These are phyloP conservation scores for Orychophragmus violaceus DNA, from an alignment of 345 rosid genomes.

Conservation along the genomic window DNA sequence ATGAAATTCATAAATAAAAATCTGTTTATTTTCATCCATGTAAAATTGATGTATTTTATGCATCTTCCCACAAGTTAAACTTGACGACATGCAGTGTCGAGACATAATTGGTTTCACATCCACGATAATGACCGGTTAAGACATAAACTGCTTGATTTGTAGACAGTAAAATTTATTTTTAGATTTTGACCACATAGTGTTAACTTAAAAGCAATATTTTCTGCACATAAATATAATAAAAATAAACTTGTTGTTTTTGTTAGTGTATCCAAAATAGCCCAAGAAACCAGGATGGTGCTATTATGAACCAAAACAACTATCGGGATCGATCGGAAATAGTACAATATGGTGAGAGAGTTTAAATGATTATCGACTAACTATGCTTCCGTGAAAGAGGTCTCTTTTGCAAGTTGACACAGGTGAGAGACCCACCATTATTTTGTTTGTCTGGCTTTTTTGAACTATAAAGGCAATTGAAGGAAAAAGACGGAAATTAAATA, in stretches of 20 bases:
- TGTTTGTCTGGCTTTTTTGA: neutral
- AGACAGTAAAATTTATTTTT: neutral
- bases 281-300: neutral
- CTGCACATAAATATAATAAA: too few relatives aligned
- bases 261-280: neutral
- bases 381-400: conserved; percentile 20
- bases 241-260: too few relatives aligned
- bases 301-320: neutral
- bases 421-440: conserved; percentile 12
- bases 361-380: conserved; percentile 11
- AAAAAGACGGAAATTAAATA: neutral
- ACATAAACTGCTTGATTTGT: too few relatives aligned
- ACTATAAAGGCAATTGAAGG: neutral
- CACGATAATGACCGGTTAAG: too few relatives aligned
- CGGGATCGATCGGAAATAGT: neutral
- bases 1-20: too few relatives aligned
- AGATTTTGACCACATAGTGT: neutral
- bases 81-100: neutral
- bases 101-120: neutral
- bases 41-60: too few relatives aligned
- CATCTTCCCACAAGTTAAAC: too few relatives aligned
- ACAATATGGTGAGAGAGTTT: neutral
- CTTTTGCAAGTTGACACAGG: conserved; percentile 17
- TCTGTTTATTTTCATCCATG: too few relatives aligned
- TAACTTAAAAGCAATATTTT: neutral